These are phyloP conservation scores for Gynochthodes officinalis DNA, from an alignment of 257 asterid species.

Conservation along the genomic window DNA sequence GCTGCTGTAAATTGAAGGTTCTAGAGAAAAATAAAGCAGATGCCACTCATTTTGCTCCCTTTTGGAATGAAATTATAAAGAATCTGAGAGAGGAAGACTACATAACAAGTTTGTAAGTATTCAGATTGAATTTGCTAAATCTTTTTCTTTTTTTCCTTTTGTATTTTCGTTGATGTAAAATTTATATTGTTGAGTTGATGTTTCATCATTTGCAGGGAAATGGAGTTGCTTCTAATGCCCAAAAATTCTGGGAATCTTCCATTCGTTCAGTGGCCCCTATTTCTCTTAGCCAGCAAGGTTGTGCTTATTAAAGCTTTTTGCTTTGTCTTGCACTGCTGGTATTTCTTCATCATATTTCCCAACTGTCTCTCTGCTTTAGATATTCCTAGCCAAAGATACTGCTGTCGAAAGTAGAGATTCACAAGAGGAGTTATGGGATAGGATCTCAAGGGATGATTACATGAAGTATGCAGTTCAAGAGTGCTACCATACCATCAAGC, in stretches of 20 bases:
- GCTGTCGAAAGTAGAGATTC: conserved; percentile 65
- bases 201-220: conserved; percentile 52
- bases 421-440: conserved; percentile 89
- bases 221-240: conserved; percentile 94
- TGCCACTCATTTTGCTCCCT: conserved; percentile 92
- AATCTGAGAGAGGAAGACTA: conserved; percentile 96
- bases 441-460: conserved; percentile 89
- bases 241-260: conserved; percentile 60
- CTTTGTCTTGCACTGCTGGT: neutral
- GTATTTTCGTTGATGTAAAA: conserved; percentile 6
- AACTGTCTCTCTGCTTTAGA: conserved; percentile 27
- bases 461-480: conserved; percentile 96
- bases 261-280: conserved; percentile 97
- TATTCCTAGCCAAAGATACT: conserved; percentile 88
- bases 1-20: conserved; percentile 42
- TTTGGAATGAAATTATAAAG: conserved; percentile 89
- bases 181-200: conserved; percentile 18
- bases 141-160: neutral
- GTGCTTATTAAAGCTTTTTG: neutral
- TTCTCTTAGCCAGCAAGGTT: conserved; percentile 96
- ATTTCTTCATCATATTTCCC: neutral
- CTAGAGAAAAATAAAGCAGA: conserved; percentile 58
- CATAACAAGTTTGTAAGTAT: conserved; percentile 66
- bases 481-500: conserved; percentile 61
- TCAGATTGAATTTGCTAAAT: neutral